These are phyloP conservation scores for Eucalyptus regnans DNA, from an alignment of 345 rosid genomes.

Conservation along the genomic window DNA sequence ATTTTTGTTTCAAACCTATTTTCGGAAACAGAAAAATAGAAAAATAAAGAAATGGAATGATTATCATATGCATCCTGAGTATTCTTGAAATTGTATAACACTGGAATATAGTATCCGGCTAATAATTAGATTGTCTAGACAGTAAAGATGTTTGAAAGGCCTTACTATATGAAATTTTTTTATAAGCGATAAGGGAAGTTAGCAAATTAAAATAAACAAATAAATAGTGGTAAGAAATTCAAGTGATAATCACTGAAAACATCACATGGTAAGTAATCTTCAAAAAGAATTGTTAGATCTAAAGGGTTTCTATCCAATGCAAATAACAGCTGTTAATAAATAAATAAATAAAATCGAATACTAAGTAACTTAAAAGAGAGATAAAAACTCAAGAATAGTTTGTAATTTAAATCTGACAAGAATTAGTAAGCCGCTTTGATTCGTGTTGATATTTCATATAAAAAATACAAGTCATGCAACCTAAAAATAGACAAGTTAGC, in stretches of 20 bases:
- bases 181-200: not conserved
- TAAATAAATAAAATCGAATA: not conserved
- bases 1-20: rapidly evolving
- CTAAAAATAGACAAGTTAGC: not conserved
- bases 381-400: not conserved
- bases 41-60: no score
- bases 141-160: not conserved
- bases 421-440: not conserved
- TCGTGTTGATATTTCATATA: not conserved
- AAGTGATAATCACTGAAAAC: not conserved
- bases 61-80: not conserved
- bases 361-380: not conserved
- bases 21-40: no score
- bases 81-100: not conserved
- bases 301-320: not conserved
- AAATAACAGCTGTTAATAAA: not conserved
- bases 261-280: not conserved
- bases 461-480: not conserved
- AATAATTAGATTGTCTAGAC: not conserved
- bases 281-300: not conserved
- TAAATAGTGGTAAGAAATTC: not conserved
- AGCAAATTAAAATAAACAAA: not conserved
- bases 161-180: not conserved
- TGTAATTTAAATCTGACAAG: not conserved
- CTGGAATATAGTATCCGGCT: rapidly evolving